Conservation (phyloP, 176 grass and related monocot genomes). For the Carex scoparia region DNA sequence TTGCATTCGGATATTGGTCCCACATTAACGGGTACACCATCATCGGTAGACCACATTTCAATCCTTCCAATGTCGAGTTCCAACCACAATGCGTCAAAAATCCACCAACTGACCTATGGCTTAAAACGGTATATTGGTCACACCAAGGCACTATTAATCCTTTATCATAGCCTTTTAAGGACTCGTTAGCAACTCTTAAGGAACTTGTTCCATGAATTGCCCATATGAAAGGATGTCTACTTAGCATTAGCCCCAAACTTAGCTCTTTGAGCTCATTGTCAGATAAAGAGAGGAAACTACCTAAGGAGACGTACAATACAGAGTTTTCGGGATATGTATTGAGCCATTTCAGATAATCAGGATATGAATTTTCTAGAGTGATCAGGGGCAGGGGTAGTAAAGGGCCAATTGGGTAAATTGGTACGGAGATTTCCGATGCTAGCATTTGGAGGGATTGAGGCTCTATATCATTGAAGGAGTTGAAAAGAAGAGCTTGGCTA, state of each 20-base stretch:
- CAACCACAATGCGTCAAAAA: conserved; percentile 27
- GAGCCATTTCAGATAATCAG: conserved; percentile 11
- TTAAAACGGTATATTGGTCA: conserved; percentile 19
- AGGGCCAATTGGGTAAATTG: conserved; percentile 24
- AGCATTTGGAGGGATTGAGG: not conserved
- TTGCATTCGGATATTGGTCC: conserved; percentile 27
- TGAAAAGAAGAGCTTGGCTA: conserved; percentile 6
- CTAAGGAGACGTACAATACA: not conserved
- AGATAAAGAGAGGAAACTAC: conserved; percentile 26
- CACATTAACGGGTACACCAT: conserved; percentile 21
- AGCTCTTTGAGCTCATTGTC: conserved; percentile 7
- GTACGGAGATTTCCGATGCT: not conserved
- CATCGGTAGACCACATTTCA: conserved; percentile 11
- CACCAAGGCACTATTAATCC: conserved; percentile 25
- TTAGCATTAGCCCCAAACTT: not conserved
- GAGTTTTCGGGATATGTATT: not conserved
- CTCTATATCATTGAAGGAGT: conserved; percentile 23
- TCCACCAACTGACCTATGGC: conserved; percentile 18
- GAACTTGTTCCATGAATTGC: not conserved
- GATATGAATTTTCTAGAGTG: not conserved
- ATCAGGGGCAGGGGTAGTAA: not conserved
- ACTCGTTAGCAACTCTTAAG: not conserved
- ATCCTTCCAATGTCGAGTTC: conserved; percentile 21
- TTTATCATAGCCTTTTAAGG: not conserved
- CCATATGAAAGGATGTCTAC: conserved; percentile 8